A percentile compares a stretch with the other conserved stretches of the same genome.
These are phyloP conservation scores for Xylariaceae sp. DNA, from an alignment of 2,329 filamentous ascomycete genomes.

Conservation along the genomic window DNA sequence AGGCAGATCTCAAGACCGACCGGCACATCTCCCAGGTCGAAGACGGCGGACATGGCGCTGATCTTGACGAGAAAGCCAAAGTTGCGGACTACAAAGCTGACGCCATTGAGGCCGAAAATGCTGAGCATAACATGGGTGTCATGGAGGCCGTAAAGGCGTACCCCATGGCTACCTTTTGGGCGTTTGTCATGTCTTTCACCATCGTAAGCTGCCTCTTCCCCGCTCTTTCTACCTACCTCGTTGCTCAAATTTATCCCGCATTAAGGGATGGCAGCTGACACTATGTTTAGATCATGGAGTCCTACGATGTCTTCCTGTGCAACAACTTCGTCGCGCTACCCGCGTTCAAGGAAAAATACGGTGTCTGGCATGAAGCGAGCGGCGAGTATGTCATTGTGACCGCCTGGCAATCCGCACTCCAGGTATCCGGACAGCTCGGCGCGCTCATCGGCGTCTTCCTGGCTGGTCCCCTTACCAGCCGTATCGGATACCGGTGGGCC, in stretches of 20 bases:
- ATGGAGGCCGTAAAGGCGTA: constrained; percentile 29
- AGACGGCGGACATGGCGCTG: not conserved
- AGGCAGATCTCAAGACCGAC: no score
- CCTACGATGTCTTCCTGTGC: constrained; percentile 59
- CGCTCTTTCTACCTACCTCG: constrained; percentile 8
- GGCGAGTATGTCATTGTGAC: constrained; percentile 39
- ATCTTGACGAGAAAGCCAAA: constrained; percentile 32
- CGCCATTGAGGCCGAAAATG: constrained; percentile 53
- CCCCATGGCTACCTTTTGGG: constrained; percentile 34
- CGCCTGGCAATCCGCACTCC: constrained; percentile 55
- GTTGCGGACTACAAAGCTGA: constrained; percentile 42
- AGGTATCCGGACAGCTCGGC: constrained; percentile 51
- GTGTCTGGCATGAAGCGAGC: constrained; percentile 32
- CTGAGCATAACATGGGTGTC: constrained; percentile 30
- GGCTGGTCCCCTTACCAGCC: constrained; percentile 56
- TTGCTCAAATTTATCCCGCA: no score
- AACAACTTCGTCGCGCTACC: constrained; percentile 52
- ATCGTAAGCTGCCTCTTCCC: constrained; percentile 36
- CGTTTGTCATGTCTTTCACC: constrained; percentile 34
- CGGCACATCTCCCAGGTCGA: not conserved
- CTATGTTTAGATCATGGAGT: constrained; percentile 60
- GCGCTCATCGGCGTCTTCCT: constrained; percentile 57
- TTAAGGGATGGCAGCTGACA: constrained; percentile 12
- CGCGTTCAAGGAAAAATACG: constrained; percentile 42
- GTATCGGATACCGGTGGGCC: constrained; percentile 56